Percentiles rank a stretch among this genome's conserved stretches.
phyloP scores from a whole-genome alignment of 2,329 filamentous ascomycete genomes.

The Pestalotiopsis sp. region DNA sequence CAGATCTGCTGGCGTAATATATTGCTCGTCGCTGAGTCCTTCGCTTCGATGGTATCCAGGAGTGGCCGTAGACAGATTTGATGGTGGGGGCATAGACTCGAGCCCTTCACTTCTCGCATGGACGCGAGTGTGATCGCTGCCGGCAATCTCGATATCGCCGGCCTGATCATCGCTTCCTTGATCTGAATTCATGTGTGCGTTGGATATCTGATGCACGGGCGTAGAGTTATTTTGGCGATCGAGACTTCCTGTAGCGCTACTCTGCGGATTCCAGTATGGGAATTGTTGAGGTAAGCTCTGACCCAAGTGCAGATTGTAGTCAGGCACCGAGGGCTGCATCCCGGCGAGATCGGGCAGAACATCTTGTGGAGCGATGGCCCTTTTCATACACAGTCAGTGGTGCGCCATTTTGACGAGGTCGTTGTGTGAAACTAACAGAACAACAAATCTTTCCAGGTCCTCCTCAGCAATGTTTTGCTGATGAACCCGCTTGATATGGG shows the following conservation, averaged over 20 bases:
- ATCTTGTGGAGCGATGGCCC: conserved; percentile 10
- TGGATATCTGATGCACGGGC: neutral
- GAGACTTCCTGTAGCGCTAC: neutral
- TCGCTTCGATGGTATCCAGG: neutral
- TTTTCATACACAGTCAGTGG: neutral
- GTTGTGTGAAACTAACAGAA: conserved; percentile 25
- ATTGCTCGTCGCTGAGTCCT: neutral
- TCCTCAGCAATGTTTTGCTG: conserved; percentile 37
- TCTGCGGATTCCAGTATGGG: neutral
- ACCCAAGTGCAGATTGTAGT: conserved; percentile 10
- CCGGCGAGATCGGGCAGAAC: conserved; percentile 14
- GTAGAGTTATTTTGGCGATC: neutral
- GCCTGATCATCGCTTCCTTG: neutral
- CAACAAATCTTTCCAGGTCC: conserved; percentile 38
- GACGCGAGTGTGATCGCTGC: neutral
- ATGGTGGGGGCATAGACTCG: neutral
- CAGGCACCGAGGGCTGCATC: conserved; percentile 10
- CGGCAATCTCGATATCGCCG: neutral
- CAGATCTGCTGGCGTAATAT: neutral
- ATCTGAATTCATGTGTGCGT: neutral
- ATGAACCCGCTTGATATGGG: conserved; percentile 76
- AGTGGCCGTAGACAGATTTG: neutral
- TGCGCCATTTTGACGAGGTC: neutral
- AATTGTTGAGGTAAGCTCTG: neutral
- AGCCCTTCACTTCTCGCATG: neutral